Percentiles rank a stretch among this genome's conserved stretches.
Conservation (phyloP, 2,329 filamentous ascomycete species). For the Penicillium vulpinum region DNA sequence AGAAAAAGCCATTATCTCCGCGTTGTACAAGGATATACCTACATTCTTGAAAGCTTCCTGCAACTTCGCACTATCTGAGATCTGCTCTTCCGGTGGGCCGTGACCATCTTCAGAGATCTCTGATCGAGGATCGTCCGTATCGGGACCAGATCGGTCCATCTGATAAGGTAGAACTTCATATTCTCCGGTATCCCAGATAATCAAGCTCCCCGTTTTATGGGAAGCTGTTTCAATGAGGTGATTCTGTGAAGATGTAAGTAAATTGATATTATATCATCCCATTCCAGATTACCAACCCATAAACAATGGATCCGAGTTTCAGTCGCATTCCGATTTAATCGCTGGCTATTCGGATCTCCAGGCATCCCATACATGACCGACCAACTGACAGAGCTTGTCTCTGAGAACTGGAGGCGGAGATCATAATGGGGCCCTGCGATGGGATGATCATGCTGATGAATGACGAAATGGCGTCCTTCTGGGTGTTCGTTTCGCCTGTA, state of each 20-base stretch:
- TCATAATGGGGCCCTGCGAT: constrained; percentile 69
- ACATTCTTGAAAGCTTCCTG: constrained; percentile 52
- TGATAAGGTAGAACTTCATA: constrained; percentile 56
- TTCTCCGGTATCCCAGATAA: constrained; percentile 64
- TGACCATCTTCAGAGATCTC: constrained; percentile 16
- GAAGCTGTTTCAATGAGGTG: constrained; percentile 63
- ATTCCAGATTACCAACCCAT: constrained; percentile 38
- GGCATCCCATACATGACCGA: constrained; percentile 65
- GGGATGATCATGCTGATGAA: constrained; percentile 74
- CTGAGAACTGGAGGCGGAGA: constrained; percentile 68
- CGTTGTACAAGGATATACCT: not conserved
- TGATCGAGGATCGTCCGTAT: constrained; percentile 38
- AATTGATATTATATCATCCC: not conserved
- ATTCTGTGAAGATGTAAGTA: constrained; percentile 44
- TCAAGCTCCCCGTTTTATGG: constrained; percentile 55
- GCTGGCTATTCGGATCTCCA: constrained; percentile 57
- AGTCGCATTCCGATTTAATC: constrained; percentile 60
- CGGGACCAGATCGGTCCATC: constrained; percentile 32
- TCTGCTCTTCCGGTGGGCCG: constrained; percentile 3
- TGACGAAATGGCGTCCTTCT: constrained; percentile 61
- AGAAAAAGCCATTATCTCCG: not conserved
- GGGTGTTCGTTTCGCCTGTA: constrained; percentile 51
- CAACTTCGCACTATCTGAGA: constrained; percentile 48
- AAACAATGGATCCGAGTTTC: constrained; percentile 64
- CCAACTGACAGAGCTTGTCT: constrained; percentile 64